A percentile compares a stretch with the other conserved stretches of the same genome.
phyloP scores from a whole-genome alignment of 306 rosid species.

The Cucurbita pepo region DNA sequence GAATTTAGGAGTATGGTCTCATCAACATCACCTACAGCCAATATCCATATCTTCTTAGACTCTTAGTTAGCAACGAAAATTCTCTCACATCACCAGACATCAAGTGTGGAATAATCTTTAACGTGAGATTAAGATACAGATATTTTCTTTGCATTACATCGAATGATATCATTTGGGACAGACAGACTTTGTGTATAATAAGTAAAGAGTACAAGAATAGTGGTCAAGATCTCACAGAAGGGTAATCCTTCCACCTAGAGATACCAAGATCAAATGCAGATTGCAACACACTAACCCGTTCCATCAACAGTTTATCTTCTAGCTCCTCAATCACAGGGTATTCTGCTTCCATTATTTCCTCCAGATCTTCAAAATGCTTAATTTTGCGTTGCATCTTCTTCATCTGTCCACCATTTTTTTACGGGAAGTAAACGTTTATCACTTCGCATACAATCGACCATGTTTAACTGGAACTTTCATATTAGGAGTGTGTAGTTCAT shows the following conservation, averaged over 20 bases:
- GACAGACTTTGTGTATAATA: neutral
- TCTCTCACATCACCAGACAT: neutral
- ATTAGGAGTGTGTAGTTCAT: neutral
- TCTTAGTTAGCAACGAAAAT: neutral
- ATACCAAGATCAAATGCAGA: constrained; percentile 40
- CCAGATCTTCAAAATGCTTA: constrained; percentile 66
- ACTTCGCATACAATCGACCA: neutral
- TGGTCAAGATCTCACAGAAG: constrained; percentile 34
- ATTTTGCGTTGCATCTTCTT: constrained; percentile 52
- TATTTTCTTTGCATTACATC: neutral
- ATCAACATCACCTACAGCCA: neutral
- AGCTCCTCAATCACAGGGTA: constrained; percentile 40
- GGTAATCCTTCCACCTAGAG: constrained; percentile 68
- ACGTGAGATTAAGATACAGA: neutral
- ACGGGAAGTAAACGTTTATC: neutral
- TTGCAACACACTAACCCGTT: constrained; percentile 45
- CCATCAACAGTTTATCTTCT: constrained; percentile 39
- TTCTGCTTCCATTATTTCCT: constrained; percentile 61
- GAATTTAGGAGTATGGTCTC: neutral
- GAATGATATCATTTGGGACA: neutral
- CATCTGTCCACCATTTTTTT: constrained; percentile 18
- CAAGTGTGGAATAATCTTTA: neutral
- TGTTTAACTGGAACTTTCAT: neutral
- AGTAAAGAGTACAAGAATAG: neutral
- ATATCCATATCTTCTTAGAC: neutral